Evolutionary conservation across 345 rosid species (phyloP), one percentile per base, ranked within the genome.

Genomic region (Brassica nigra): DNA sequence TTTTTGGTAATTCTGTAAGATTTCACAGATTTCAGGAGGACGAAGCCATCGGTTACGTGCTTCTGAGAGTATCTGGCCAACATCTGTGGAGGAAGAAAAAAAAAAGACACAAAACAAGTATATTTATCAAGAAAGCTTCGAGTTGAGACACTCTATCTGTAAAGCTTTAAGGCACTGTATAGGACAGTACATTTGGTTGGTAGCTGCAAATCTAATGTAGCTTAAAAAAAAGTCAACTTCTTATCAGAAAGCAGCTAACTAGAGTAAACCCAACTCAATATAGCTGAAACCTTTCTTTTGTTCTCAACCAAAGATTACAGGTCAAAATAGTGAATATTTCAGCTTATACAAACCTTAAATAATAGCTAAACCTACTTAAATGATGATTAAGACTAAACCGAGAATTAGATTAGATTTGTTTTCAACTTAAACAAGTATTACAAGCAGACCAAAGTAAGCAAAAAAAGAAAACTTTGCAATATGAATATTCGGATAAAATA

Each of bases 21-120:
- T 91, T 86, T 95, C 94, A 82, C 97, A 90, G 57, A 95, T 93
- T 85, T 95, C 99, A 72, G 94, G 90, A 12, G 99, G 97, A 7
- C 99, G 89, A 47, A 95, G 86, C 99, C 99, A 95, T 78, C 99
- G 85, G 76, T 87, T 80, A 8, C 92, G 89, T 18, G 99, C 99
- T 82, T 95, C 98, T 47, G 80, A 4, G n/a, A 91, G 89, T 84
- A 95, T 80, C 69, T 90, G 98, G 74, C 82, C 83, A 69, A 95
- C 90, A 85, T 90, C 98, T 92, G 90, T 33, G 18, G 7, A 62
- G 16, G 55, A 47, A 5, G 16, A 5, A 49, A 49, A 49, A 44
- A 44, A n/a, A 68, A 61, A 66, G 6, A 4, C 18, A 49, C 31
- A 23, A 28, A 61, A 28, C 7, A 59, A 58, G 16, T 39, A 42